phyloP scores from a whole-genome alignment of 805 yeast species.

The Teunomyces panamensis region DNA sequence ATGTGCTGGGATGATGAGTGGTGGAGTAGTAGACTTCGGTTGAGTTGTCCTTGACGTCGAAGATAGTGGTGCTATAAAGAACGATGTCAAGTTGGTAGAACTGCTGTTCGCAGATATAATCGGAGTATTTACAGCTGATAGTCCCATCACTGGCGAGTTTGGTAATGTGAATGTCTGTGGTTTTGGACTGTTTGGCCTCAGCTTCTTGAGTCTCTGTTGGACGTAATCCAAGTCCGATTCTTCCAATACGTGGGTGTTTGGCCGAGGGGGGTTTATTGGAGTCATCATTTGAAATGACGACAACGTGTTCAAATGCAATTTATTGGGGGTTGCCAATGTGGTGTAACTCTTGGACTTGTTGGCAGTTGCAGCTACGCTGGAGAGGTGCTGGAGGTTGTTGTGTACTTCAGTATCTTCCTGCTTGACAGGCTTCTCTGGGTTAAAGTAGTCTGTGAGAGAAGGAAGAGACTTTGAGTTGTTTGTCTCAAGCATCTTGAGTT shows the following conservation, averaged over 20 bases:
- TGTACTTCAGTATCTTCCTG: not conserved
- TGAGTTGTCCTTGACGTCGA: not conserved
- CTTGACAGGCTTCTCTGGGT: constrained; percentile 3
- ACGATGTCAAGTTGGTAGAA: constrained; percentile 35
- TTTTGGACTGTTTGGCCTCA: constrained; percentile 50
- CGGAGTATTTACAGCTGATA: constrained; percentile 39
- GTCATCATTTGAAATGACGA: constrained; percentile 49
- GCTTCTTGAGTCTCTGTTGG: constrained; percentile 42
- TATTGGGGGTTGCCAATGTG: constrained; percentile 9
- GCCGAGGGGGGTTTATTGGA: constrained; percentile 13
- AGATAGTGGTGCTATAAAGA: constrained; percentile 30
- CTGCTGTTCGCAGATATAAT: constrained; percentile 41
- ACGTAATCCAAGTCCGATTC: constrained; percentile 49
- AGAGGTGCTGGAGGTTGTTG: constrained; percentile 35
- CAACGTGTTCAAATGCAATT: constrained; percentile 28
- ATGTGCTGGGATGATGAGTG: not conserved
- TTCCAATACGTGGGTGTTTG: constrained; percentile 26
- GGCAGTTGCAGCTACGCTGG: constrained; percentile 33
- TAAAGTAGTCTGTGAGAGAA: constrained; percentile 48
- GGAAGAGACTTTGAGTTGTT: constrained; percentile 50
- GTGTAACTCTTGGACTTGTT: constrained; percentile 13
- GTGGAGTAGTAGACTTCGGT: constrained; percentile 7
- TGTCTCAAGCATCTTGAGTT: constrained; percentile 41
- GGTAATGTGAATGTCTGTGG: constrained; percentile 38
- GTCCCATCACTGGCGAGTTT: constrained; percentile 42